A percentile compares a stretch with the other conserved stretches of the same genome.
Conservation (phyloP, 495 filamentous ascomycete species). For the Thozetella sp. region DNA sequence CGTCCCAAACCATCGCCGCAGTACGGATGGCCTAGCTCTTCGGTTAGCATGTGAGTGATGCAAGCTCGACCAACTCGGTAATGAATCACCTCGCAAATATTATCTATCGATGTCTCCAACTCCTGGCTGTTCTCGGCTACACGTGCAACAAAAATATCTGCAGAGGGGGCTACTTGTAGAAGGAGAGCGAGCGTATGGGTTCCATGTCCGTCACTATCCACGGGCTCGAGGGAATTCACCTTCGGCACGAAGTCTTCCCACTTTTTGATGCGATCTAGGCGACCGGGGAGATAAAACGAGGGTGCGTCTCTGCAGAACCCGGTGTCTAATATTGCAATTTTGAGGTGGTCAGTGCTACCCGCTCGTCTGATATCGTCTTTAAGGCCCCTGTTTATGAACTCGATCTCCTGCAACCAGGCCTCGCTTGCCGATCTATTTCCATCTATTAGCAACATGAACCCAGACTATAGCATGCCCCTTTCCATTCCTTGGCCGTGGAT, state of each 20-base stretch:
- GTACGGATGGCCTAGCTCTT: constrained; percentile 4
- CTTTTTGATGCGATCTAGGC: neutral
- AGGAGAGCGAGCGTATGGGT: constrained; percentile 12
- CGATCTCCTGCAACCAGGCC: neutral
- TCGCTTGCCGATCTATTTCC: neutral
- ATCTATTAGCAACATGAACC: too few species aligned
- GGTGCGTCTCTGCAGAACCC: neutral
- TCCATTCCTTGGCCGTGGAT: too few species aligned
- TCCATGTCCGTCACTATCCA: constrained; percentile 14
- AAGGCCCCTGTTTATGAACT: neutral
- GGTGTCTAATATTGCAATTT: constrained; percentile 5
- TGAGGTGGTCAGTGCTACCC: neutral
- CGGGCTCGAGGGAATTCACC: neutral
- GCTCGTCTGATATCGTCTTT: neutral
- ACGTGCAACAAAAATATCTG: constrained; percentile 14
- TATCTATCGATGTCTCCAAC: neutral
- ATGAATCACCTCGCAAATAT: neutral
- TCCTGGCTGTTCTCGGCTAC: constrained; percentile 9
- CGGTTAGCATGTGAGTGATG: too few species aligned
- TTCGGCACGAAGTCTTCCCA: constrained; percentile 5
- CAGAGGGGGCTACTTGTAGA: constrained; percentile 5
- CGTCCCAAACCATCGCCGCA: constrained; percentile 6
- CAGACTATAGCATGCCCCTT: too few species aligned
- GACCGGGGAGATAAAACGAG: neutral
- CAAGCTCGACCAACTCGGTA: too few species aligned